Evolutionary conservation across 768 basidiomycete genomes (phyloP).

Genomic region (Tephrocybe sp.): DNA sequence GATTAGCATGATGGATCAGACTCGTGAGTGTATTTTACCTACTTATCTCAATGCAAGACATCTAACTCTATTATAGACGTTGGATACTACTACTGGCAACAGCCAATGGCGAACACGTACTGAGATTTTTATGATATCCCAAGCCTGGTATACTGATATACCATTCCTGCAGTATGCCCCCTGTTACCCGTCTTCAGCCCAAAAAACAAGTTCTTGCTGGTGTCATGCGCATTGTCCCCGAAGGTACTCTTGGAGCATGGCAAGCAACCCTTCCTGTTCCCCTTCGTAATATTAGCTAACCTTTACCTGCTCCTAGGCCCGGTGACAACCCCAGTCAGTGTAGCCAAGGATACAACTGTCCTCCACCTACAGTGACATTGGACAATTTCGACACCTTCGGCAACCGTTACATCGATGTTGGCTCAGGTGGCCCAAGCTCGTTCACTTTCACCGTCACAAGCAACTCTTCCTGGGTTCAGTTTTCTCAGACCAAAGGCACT

Average conservation of each 20-base stretch:
- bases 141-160: not conserved
- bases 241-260: conserved; percentile 63
- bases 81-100: conserved; percentile 69
- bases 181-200: conserved; percentile 45
- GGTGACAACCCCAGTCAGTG: conserved; percentile 67
- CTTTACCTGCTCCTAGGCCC: conserved; percentile 47
- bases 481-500: not conserved
- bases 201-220: conserved; percentile 58
- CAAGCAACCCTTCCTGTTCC: conserved; percentile 15
- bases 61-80: conserved; percentile 34
- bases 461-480: conserved; percentile 50
- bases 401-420: conserved; percentile 59
- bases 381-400: conserved; percentile 53
- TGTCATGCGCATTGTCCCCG: conserved; percentile 59
- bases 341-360: conserved; percentile 43
- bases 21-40: conserved; percentile 34
- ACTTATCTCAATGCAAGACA: not conserved
- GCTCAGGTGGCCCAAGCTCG: conserved; percentile 54
- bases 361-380: conserved; percentile 51
- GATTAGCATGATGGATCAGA: conserved; percentile 66
- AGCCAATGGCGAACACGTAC: conserved; percentile 63
- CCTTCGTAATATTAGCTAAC: not conserved
- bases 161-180: conserved; percentile 43
- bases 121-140: conserved; percentile 13
- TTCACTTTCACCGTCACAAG: conserved; percentile 56